Evolutionary conservation across 2,329 filamentous ascomycete genomes (phyloP).

Genomic region (Claviceps quebecensis): DNA sequence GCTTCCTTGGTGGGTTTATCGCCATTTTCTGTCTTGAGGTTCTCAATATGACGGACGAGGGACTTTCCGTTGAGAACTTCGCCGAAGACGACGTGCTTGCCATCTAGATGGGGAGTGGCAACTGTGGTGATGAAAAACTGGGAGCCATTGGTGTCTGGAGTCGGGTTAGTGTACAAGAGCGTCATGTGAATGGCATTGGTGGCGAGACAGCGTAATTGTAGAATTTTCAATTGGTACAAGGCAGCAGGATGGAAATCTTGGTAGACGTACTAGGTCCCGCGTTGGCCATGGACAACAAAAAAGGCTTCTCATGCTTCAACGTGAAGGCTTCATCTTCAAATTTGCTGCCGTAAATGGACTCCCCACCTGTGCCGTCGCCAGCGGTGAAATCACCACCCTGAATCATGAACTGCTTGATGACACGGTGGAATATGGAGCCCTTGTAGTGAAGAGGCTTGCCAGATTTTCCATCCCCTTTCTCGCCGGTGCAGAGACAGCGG

Average conservation of each 20-base stretch:
- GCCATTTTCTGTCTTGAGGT: slow-evolving; percentile 54
- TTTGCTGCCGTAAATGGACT: slow-evolving; percentile 95
- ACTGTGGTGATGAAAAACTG: slow-evolving; percentile 98
- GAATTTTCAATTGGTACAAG: neutral
- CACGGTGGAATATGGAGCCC: slow-evolving; percentile 81
- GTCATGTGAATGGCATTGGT: too few relatives aligned
- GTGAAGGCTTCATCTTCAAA: slow-evolving; percentile 96
- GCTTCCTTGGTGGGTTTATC: slow-evolving; percentile 70
- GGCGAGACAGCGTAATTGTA: too few relatives aligned
- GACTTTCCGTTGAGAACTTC: slow-evolving; percentile 90
- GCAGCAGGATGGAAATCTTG: neutral
- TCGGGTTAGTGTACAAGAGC: neutral
- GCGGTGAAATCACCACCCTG: slow-evolving; percentile 87
- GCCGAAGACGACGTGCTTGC: slow-evolving; percentile 95
- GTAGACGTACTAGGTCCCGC: slow-evolving; percentile 65
- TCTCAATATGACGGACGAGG: slow-evolving; percentile 79
- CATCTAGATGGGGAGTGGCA: slow-evolving; percentile 83
- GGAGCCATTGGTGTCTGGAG: slow-evolving; percentile 74
- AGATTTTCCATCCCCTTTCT: slow-evolving; percentile 71
- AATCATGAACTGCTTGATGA: slow-evolving; percentile 99
- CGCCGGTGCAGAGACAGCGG: slow-evolving; percentile 82
- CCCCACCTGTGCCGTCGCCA: slow-evolving; percentile 87
- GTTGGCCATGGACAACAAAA: slow-evolving; percentile 95
- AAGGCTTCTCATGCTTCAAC: slow-evolving; percentile 80
- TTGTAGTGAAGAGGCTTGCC: slow-evolving; percentile 90